Conservation (phyloP, 345 rosid species). For the Eucalyptus coolabah region DNA sequence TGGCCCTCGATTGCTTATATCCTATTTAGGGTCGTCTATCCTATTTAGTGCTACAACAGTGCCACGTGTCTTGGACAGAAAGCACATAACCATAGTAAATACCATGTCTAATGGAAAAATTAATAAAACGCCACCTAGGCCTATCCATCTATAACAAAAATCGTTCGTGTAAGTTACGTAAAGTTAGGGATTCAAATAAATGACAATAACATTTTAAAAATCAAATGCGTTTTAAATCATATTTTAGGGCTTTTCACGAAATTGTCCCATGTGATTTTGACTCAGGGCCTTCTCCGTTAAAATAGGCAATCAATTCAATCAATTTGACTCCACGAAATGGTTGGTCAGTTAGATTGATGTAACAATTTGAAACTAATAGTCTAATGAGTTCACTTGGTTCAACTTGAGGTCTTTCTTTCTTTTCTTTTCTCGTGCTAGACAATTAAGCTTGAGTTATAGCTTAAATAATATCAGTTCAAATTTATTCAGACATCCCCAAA, state of each 20-base stretch:
- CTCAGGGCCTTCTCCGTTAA: not conserved
- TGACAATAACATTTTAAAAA: fast-evolving
- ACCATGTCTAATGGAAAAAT: not conserved
- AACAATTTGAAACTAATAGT: not conserved
- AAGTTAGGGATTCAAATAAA: not conserved
- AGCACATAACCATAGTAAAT: not conserved
- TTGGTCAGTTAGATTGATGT: not conserved
- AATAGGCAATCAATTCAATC: not conserved
- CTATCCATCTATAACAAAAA: not conserved
- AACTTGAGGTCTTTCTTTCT: not conserved
- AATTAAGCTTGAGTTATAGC: not conserved
- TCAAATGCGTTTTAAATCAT: not conserved
- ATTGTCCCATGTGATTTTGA: not conserved
- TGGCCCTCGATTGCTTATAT: not conserved
- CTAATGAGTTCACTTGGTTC: not conserved
- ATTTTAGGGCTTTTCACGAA: not conserved
- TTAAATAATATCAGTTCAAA: not conserved
- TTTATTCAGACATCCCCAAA: not conserved
- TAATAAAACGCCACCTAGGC: not conserved
- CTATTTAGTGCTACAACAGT: not conserved
- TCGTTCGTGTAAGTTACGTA: not conserved
- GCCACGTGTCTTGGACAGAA: not conserved
- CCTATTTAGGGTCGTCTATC: not conserved
- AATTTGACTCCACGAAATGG: not conserved
- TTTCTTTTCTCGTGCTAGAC: not conserved